Evolutionary conservation across 768 basidiomycete genomes (phyloP).

Genomic region (Serendipita sp.): DNA sequence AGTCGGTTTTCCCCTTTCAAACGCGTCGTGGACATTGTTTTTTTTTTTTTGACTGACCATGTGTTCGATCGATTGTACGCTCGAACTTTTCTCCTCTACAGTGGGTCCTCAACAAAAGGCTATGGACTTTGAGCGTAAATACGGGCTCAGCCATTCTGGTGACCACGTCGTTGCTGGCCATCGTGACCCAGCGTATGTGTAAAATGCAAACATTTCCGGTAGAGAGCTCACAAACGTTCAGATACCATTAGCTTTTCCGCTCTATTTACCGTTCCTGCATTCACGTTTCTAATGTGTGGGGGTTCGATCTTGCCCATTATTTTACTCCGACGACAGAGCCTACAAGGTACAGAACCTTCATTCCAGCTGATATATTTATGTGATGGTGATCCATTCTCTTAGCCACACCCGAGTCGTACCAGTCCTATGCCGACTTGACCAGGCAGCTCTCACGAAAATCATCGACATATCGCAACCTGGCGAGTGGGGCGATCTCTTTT

Average conservation of each 20-base stretch:
- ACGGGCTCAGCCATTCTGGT: neutral
- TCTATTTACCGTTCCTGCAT: neutral
- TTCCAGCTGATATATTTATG: neutral
- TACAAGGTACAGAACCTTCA: neutral
- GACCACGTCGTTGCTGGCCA: neutral
- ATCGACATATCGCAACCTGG: neutral
- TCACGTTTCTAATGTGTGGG: neutral
- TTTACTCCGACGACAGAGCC: neutral
- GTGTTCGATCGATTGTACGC: neutral
- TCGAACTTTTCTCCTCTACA: neutral
- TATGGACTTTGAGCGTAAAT: neutral
- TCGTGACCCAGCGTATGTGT: neutral
- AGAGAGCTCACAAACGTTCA: neutral
- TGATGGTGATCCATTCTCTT: neutral
- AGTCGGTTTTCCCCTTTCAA: neutral
- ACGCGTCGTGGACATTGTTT: neutral
- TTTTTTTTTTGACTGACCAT: neutral
- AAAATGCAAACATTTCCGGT: neutral
- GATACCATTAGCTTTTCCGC: constrained; percentile 1
- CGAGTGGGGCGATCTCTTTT: neutral
- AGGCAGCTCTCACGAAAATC: neutral
- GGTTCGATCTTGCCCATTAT: neutral
- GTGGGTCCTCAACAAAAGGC: constrained; percentile 4
- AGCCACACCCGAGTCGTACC: neutral
- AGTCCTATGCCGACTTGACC: neutral